Evolutionary conservation across 2,329 filamentous ascomycete genomes (phyloP).

Genomic region (Ceratocystis harringtonii): DNA sequence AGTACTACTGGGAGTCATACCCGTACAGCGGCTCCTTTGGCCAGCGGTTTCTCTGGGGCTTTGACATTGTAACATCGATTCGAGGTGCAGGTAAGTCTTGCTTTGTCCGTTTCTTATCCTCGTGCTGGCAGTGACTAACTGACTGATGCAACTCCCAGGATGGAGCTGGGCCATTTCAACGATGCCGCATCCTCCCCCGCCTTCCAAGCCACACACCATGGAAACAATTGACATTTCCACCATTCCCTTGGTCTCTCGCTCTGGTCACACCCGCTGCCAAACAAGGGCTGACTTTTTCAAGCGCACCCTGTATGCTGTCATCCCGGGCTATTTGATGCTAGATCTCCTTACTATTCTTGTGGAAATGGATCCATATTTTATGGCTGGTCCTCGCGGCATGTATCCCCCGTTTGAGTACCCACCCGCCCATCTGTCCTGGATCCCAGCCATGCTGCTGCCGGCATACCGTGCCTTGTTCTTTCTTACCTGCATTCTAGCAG

Average conservation of each 20-base stretch:
- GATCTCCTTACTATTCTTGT: constrained; percentile 55
- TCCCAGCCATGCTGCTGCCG: constrained; percentile 33
- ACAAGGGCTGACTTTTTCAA: constrained; percentile 29
- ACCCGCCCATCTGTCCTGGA: constrained; percentile 29
- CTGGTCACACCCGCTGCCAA: constrained; percentile 34
- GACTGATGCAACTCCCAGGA: constrained; percentile 24
- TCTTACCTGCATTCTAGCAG: constrained; percentile 40
- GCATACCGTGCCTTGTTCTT: constrained; percentile 42
- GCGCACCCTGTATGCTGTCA: constrained; percentile 28
- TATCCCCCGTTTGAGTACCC: constrained; percentile 21
- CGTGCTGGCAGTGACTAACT: not conserved
- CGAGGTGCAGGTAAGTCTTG: constrained; percentile 35
- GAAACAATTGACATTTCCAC: constrained; percentile 29
- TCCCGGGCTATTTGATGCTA: constrained; percentile 50
- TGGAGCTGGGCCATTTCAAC: constrained; percentile 43
- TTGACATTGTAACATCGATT: constrained; percentile 40
- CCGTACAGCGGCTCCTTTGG: constrained; percentile 35
- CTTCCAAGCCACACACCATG: constrained; percentile 28
- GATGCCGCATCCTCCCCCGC: constrained; percentile 31
- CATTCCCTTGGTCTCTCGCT: constrained; percentile 29
- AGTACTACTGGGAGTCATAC: constrained; percentile 47
- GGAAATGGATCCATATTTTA: constrained; percentile 60
- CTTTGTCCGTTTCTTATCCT: not conserved
- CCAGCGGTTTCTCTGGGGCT: constrained; percentile 39
- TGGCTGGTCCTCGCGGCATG: constrained; percentile 30